Evolutionary conservation across 371 early-diverging fungal genomes (phyloP).

Genomic region (Choanephora cucurbitarum): DNA sequence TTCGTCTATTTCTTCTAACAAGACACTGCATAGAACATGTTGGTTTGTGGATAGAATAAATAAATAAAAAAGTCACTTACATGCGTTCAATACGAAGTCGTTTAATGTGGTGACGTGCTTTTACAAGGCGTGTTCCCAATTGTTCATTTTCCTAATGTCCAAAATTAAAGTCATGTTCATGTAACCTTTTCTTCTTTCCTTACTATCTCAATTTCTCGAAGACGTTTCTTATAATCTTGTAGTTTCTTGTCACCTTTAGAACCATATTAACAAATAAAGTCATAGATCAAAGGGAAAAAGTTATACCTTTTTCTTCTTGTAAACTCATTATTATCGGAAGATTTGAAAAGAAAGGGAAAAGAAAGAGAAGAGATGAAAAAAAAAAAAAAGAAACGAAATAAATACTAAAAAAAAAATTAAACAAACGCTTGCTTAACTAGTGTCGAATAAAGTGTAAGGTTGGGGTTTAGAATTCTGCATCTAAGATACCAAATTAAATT

Average conservation of each 20-base stretch:
- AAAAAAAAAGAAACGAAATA: slow-evolving; percentile 5
- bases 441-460: slow-evolving; percentile 1
- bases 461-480: not conserved
- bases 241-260: slow-evolving; percentile 42
- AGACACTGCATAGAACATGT: slow-evolving; percentile 12
- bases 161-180: not conserved
- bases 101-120: slow-evolving; percentile 42
- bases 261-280: not conserved
- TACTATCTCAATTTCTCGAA: slow-evolving; percentile 67
- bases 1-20: slow-evolving; percentile 25
- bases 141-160: slow-evolving; percentile 23
- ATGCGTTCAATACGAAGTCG: slow-evolving; percentile 49
- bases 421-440: not conserved
- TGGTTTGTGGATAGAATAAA: not conserved
- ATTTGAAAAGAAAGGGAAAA: not conserved
- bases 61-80: slow-evolving; percentile 24
- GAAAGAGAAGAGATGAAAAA: slow-evolving; percentile 1
- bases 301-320: slow-evolving; percentile 10
- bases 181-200: not conserved
- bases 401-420: slow-evolving; percentile 10
- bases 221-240: slow-evolving; percentile 58
- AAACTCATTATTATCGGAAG: slow-evolving; percentile 9
- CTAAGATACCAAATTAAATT: slow-evolving; percentile 1
- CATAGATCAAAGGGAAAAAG: slow-evolving; percentile 6
- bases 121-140: slow-evolving; percentile 13